Evolutionary conservation across 805 yeast species (phyloP).

Genomic region (Maudiozyma serrabonitensis): DNA sequence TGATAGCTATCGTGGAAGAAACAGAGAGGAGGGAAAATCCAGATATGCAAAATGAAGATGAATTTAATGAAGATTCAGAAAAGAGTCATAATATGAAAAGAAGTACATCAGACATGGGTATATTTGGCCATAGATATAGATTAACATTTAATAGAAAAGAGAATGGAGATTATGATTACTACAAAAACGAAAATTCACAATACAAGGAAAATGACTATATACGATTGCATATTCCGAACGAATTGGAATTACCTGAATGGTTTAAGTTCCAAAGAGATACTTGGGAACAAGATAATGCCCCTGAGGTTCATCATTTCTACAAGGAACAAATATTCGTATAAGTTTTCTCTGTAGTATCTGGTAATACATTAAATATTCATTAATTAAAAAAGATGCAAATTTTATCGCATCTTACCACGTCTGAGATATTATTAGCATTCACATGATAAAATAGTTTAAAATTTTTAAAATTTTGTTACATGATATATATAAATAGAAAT

Average conservation of each 20-base stretch:
- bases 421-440: too few species aligned
- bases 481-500: not conserved
- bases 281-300: conserved; percentile 47
- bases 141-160: conserved; percentile 26
- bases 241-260: conserved; percentile 65
- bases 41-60: conserved; percentile 3
- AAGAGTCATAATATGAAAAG: conserved; percentile 2
- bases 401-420: not conserved
- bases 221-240: conserved; percentile 46
- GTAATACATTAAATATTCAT: too few species aligned
- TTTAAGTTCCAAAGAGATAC: conserved; percentile 49
- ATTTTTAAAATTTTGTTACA: not conserved
- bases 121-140: conserved; percentile 27
- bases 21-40: conserved; percentile 9
- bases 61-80: conserved; percentile 3
- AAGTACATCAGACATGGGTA: conserved; percentile 22
- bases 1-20: conserved; percentile 19
- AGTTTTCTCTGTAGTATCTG: not conserved
- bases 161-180: conserved; percentile 29
- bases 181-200: conserved; percentile 31
- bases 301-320: conserved; percentile 27
- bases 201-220: conserved; percentile 2
- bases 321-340: conserved; percentile 25
- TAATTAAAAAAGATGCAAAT: not conserved
- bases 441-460: too few species aligned